These are phyloP conservation scores for peach (Prunus persica) DNA, from an alignment of 306 rosid species.

Conservation along the genomic window Prunus_persica_NCBIv2 NC_034011.1:21859501-21860000, in stretches of 20 bases:
- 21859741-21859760: background rate
- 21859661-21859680: constrained; percentile 1
- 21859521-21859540: background rate
- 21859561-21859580: background rate
- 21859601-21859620: background rate
- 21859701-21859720: background rate
- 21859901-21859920: background rate
- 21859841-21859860: background rate
- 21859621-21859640: background rate
- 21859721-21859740: background rate
- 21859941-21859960: background rate
- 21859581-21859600: background rate
- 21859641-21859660: background rate
- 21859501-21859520: constrained; percentile 6
- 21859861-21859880: background rate
- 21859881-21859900: background rate
- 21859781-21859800: background rate
- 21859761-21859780: background rate
- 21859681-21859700: background rate
- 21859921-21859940: background rate
- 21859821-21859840: background rate
- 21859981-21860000: background rate
- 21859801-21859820: background rate
- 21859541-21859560: background rate
- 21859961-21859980: background rate